Base-by-base conservation (phyloP, 2,329 filamentous ascomycete species). In the Neospermospora avenae region DNA sequence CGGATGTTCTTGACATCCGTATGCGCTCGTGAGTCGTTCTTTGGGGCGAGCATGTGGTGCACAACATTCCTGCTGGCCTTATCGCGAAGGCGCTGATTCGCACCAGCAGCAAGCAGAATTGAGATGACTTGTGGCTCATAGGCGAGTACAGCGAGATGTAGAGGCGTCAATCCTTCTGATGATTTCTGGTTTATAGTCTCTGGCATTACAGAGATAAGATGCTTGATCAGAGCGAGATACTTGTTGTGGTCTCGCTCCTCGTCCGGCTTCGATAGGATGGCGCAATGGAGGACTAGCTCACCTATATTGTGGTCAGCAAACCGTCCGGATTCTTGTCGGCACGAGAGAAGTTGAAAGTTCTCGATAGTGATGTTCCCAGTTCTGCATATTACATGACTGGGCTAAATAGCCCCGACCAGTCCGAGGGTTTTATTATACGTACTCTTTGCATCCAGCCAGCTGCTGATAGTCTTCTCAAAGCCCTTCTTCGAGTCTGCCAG, bases 51-150 rank as follows among this genome's bases (percentile, higher is more conserved):
- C 67, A 86, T 77, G 2, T 80, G 76, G 69, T 96, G 91, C 1
- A 93, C 64, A 16, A 93, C 75, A 67, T 93, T 96, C 65, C 83
- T 80, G 11, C 84, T 84, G 3, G 75, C 70, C 10, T 74, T 75
- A 69, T 90, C 86, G 24, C 85, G 85, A 35, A 76, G 76, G 0
- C 84, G 83, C 69, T 90, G 86, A 69, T 95, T 84, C 2, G 89
- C 89, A 3, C 88, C 89, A 25, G 82, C 83, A 1, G 80, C 76
- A 54, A 93, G 79, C 37, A 96, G 79, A 0, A 84, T 76, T 67
- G 84, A 82, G 16, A 82, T 81, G 20, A 82, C 80, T 1, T 84
- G 76, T 16, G 79, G 67, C 20, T 81, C 80, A 11, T 82, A 80
- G 3, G 83, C 74, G 2, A 78, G 74, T 63, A 86, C 87, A 1